A percentile compares a stretch with the other conserved stretches of the same genome.
These are phyloP conservation scores for Debaryomyces robertsiae DNA, from an alignment of 1,139 yeast species.

Conservation along the genomic window DNA sequence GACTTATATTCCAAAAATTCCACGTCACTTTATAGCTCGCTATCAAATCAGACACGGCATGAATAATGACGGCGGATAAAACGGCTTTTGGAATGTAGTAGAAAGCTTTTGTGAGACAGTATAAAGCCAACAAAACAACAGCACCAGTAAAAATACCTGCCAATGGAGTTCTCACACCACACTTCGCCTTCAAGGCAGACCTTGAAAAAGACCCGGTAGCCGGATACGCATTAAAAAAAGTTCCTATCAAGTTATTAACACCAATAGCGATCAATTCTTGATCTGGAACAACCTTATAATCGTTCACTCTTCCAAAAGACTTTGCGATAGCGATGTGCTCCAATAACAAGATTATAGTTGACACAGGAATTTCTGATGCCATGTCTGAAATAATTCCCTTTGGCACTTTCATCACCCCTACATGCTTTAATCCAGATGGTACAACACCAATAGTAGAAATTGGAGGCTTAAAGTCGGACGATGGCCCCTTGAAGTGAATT, in stretches of 20 bases:
- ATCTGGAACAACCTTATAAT: constrained; percentile 87
- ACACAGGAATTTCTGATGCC: constrained; percentile 82
- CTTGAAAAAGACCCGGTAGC: constrained; percentile 96
- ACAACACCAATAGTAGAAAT: constrained; percentile 72
- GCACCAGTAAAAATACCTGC: constrained; percentile 92
- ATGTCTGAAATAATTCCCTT: constrained; percentile 59
- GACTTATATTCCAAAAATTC: constrained; percentile 75
- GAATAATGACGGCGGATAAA: constrained; percentile 83
- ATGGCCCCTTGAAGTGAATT: constrained; percentile 48
- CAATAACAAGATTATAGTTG: constrained; percentile 75
- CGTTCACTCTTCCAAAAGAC: constrained; percentile 90
- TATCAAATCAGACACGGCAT: constrained; percentile 89
- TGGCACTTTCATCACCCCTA: constrained; percentile 72
- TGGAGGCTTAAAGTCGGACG: constrained; percentile 41
- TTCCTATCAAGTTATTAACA: constrained; percentile 84
- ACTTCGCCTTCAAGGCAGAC: constrained; percentile 90
- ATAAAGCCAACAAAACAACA: constrained; percentile 83
- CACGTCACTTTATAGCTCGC: constrained; percentile 72
- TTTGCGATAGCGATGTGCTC: constrained; percentile 95
- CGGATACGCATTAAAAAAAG: constrained; percentile 91
- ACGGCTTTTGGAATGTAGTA: constrained; percentile 91
- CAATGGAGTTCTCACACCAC: constrained; percentile 93
- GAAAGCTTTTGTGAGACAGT: constrained; percentile 80
- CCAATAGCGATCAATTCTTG: constrained; percentile 96
- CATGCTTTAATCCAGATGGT: constrained; percentile 78